phyloP scores from a whole-genome alignment of 2,329 filamentous ascomycete genomes.

The Graphilbum sp. region DNA sequence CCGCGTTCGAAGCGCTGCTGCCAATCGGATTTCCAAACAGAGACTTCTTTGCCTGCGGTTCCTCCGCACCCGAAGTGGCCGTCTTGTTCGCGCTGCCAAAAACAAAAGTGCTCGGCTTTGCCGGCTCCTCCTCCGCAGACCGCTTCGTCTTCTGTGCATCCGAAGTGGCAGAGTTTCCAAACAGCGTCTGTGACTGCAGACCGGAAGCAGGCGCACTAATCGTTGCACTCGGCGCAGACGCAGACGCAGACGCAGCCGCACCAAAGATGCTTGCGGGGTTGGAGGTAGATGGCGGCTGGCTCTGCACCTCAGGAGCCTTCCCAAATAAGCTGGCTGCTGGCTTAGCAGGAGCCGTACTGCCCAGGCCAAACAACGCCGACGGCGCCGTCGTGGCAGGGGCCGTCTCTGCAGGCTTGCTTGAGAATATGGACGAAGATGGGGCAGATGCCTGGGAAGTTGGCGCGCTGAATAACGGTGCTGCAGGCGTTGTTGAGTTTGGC shows the following conservation, averaged over 20 bases:
- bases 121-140: conserved; percentile 1
- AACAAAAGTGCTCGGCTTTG: neutral
- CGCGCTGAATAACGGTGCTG: too few relatives aligned
- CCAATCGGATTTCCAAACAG: conserved; percentile 13
- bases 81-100: conserved; percentile 6
- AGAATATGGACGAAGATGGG: neutral
- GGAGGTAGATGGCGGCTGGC: neutral
- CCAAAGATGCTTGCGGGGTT: neutral
- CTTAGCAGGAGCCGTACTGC: neutral
- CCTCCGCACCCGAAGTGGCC: conserved; percentile 4
- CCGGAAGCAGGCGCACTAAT: conserved; percentile 9
- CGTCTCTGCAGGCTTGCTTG: conserved; percentile 2
- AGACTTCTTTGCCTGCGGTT: conserved; percentile 12
- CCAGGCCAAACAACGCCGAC: neutral
- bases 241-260: too few relatives aligned
- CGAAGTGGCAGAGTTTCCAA: conserved; percentile 19
- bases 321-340: neutral
- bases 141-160: conserved; percentile 1
- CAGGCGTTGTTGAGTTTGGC: too few relatives aligned
- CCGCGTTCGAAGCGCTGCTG: conserved; percentile 1
- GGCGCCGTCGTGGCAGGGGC: conserved; percentile 1
- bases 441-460: neutral
- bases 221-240: neutral
- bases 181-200: conserved; percentile 19
- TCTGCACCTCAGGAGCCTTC: neutral